A percentile compares a stretch with the other conserved stretches of the same genome.
These are phyloP conservation scores for Aspergillus jensenii DNA, from an alignment of 2,329 filamentous ascomycete genomes.

Conservation along the genomic window DNA sequence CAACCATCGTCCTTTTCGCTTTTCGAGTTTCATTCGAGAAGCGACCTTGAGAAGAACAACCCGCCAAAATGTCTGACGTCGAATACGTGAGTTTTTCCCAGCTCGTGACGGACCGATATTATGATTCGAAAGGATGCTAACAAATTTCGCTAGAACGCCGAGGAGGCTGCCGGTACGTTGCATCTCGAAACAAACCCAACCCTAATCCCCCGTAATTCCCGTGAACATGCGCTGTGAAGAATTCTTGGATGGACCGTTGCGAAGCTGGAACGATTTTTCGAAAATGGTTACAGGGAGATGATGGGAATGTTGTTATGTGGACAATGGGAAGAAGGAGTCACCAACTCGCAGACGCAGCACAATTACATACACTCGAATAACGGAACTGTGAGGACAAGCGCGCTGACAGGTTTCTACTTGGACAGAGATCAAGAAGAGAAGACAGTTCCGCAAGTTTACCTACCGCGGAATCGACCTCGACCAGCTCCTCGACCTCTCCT, in stretches of 20 bases:
- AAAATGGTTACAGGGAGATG: constrained; percentile 18
- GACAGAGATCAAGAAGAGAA: constrained; percentile 97
- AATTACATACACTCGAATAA: constrained; percentile 11
- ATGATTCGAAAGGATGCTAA: constrained; percentile 32
- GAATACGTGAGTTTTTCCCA: constrained; percentile 73
- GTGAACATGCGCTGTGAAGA: constrained; percentile 3
- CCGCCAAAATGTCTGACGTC: constrained; percentile 79
- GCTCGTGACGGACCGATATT: not conserved
- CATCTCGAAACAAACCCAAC: constrained; percentile 14
- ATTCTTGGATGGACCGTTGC: constrained; percentile 2
- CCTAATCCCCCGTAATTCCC: constrained; percentile 4
- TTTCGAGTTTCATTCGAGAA: constrained; percentile 48
- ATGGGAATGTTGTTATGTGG: constrained; percentile 7
- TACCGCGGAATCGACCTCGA: constrained; percentile 99
- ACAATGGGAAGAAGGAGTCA: not conserved
- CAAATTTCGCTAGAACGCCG: constrained; percentile 69
- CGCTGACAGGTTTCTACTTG: constrained; percentile 33
- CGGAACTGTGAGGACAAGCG: constrained; percentile 9
- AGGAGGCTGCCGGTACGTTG: constrained; percentile 81
- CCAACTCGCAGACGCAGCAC: not conserved
- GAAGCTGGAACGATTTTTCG: not conserved
- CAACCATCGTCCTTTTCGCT: constrained; percentile 42
- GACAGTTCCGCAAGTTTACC: constrained; percentile 99
- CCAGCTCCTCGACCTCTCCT: constrained; percentile 98
- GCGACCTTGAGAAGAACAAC: constrained; percentile 43